Percentiles rank a stretch among this genome's conserved stretches.
Conservation (phyloP, 768 basidiomycete species). For the Porphyrellus cyaneotinctus region DNA sequence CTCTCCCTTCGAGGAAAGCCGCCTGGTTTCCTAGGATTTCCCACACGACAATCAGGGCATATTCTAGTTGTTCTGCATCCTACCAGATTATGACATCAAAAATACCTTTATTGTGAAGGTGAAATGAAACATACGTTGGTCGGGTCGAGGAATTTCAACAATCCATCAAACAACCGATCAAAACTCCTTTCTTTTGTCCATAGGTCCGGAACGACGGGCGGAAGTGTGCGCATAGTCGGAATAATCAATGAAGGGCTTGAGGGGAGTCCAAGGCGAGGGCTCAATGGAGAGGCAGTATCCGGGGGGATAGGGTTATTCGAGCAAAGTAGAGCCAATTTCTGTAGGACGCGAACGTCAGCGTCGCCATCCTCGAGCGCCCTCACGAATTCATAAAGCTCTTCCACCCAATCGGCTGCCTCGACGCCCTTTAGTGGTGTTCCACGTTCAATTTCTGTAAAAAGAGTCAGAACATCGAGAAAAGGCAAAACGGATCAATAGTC, state of each 20-base stretch:
- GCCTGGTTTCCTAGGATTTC: slow-evolving; percentile 78
- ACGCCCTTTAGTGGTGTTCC: slow-evolving; percentile 41
- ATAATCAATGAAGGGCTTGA: slow-evolving; percentile 57
- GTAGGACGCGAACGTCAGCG: slow-evolving; percentile 52
- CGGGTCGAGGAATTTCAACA: slow-evolving; percentile 61
- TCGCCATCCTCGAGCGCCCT: slow-evolving; percentile 48
- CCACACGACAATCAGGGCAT: slow-evolving; percentile 79
- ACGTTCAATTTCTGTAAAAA: slow-evolving; percentile 38
- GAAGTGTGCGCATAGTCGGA: slow-evolving; percentile 34
- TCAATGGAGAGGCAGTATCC: slow-evolving; percentile 47
- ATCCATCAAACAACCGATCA: slow-evolving; percentile 61
- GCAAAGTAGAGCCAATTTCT: slow-evolving; percentile 64
- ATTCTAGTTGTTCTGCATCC: slow-evolving; percentile 65
- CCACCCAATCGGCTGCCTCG: slow-evolving; percentile 37
- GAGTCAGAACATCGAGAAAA: slow-evolving; percentile 8
- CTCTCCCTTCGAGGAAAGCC: slow-evolving; percentile 70
- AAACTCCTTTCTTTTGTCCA: slow-evolving; percentile 75
- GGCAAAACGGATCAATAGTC: slow-evolving; percentile 27
- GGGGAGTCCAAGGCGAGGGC: slow-evolving; percentile 48
- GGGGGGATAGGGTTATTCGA: slow-evolving; percentile 48
- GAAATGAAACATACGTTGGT: slow-evolving; percentile 46
- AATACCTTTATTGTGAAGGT: neutral
- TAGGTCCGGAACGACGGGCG: slow-evolving; percentile 49
- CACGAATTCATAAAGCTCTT: slow-evolving; percentile 54
- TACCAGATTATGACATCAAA: slow-evolving; percentile 28